These are phyloP conservation scores for Zygoascus meyerae DNA, from an alignment of 1,139 yeast genomes.

Conservation along the genomic window DNA sequence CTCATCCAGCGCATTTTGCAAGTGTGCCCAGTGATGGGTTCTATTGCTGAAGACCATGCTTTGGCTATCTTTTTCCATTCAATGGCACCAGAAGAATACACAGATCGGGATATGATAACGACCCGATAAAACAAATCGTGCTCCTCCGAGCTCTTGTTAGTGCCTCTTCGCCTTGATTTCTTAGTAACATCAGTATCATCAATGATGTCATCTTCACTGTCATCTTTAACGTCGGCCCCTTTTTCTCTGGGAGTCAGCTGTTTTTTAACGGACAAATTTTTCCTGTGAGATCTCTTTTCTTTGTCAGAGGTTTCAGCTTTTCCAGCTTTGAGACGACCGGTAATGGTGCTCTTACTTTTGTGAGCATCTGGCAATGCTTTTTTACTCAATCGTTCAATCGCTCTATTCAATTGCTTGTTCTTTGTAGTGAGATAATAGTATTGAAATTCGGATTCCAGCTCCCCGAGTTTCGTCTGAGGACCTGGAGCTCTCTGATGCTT, in stretches of 20 bases:
- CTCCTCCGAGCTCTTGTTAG: conserved; percentile 28
- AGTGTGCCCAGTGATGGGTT: conserved; percentile 24
- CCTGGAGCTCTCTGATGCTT: background rate
- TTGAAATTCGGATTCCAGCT: conserved; percentile 8
- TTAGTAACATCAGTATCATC: no score
- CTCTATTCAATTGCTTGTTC: conserved; percentile 3
- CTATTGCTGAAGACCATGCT: conserved; percentile 38
- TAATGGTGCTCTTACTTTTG: conserved; percentile 10
- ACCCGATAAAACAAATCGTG: conserved; percentile 48
- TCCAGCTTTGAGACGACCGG: conserved; percentile 6
- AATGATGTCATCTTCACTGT: no score
- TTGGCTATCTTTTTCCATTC: conserved; percentile 55
- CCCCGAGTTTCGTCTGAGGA: background rate
- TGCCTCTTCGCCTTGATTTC: conserved; percentile 3
- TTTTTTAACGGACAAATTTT: no score
- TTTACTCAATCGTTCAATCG: conserved; percentile 4
- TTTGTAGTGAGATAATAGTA: conserved; percentile 7
- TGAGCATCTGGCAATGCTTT: background rate
- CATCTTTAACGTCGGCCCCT: no score
- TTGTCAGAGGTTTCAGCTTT: no score
- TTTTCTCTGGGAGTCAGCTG: no score
- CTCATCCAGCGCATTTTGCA: conserved; percentile 58
- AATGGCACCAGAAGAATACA: conserved; percentile 41
- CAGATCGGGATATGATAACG: conserved; percentile 58
- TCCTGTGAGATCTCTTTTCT: no score